Conservation (phyloP, 768 basidiomycete genomes). For the Naganishia onofrii region DNA sequence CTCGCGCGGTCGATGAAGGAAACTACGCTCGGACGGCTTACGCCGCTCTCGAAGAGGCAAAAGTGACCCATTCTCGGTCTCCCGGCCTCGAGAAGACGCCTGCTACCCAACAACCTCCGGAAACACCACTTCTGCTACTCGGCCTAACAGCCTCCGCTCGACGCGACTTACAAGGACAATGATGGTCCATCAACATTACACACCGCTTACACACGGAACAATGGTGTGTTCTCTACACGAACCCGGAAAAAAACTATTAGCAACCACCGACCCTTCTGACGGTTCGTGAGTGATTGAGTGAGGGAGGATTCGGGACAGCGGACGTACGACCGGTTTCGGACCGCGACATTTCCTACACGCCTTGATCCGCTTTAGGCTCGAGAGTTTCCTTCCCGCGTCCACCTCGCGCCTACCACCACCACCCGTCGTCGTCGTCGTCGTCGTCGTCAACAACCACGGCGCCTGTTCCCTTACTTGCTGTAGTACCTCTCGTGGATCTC, state of each 20-base stretch:
- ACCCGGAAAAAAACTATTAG: too few relatives aligned
- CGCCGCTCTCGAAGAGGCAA: too few relatives aligned
- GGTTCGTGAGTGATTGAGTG: too few relatives aligned
- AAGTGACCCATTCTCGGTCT: too few relatives aligned
- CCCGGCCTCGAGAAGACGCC: too few relatives aligned
- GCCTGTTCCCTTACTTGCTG: constrained; percentile 15
- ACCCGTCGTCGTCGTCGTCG: too few relatives aligned
- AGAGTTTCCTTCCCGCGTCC: neutral
- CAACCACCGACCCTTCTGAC: too few relatives aligned
- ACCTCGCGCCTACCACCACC: neutral
- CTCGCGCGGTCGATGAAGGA: too few relatives aligned
- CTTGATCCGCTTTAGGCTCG: constrained; percentile 54
- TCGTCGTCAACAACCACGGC: constrained; percentile 34
- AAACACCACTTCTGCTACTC: too few relatives aligned
- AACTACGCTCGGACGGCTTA: too few relatives aligned
- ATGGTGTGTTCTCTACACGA: constrained; percentile 82
- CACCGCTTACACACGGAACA: constrained; percentile 88
- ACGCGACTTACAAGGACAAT: constrained; percentile 52
- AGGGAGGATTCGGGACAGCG: neutral
- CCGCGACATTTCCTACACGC: constrained; percentile 67
- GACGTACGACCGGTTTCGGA: constrained; percentile 71
- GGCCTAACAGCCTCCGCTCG: too few relatives aligned
- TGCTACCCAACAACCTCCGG: too few relatives aligned
- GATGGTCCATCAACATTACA: constrained; percentile 59
- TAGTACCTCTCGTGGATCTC: constrained; percentile 57